Percentiles rank a stretch among this genome's conserved stretches.
Evolutionary conservation across 805 yeast genomes (phyloP).

Genomic region (Metschnikowia lunata): DNA sequence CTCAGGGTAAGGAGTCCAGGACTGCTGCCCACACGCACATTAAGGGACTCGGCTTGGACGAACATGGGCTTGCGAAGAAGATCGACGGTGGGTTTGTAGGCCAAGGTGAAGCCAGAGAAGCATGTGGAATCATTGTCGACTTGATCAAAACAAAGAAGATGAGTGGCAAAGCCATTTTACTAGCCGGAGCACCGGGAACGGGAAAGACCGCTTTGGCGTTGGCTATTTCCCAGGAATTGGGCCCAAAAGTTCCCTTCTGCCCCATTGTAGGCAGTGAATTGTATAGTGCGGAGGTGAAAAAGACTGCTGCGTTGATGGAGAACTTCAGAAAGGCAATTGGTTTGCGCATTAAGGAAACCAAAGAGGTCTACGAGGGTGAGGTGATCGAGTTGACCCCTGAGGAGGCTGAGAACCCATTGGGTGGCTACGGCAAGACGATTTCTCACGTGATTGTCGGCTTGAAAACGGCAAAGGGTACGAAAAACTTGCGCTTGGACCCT

Average conservation of each 20-base stretch:
- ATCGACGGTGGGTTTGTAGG: conserved; percentile 89
- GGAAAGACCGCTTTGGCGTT: conserved; percentile 97
- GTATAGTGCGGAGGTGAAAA: conserved; percentile 93
- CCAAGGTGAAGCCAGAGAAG: conserved; percentile 73
- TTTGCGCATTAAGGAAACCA: conserved; percentile 90
- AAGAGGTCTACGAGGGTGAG: conserved; percentile 97
- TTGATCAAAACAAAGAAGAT: conserved; percentile 86
- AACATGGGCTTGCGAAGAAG: conserved; percentile 75
- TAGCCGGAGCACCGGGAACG: conserved; percentile 98
- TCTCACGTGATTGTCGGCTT: conserved; percentile 91
- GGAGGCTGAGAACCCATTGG: conserved; percentile 93
- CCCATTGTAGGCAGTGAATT: conserved; percentile 95
- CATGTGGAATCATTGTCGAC: conserved; percentile 93
- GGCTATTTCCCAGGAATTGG: conserved; percentile 93
- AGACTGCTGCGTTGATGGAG: conserved; percentile 95
- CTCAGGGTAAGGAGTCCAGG: conserved; percentile 51
- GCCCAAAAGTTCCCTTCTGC: conserved; percentile 96
- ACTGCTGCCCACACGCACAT: conserved; percentile 98
- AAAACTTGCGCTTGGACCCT: conserved; percentile 84
- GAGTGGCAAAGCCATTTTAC: conserved; percentile 91
- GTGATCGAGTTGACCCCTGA: conserved; percentile 94
- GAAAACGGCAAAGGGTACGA: conserved; percentile 88
- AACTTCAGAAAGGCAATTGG: conserved; percentile 96
- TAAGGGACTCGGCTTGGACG: conserved; percentile 91
- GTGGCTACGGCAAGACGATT: conserved; percentile 97